Evolutionary conservation across 345 rosid genomes (phyloP).

Genomic region (Zanthoxylum bungeanum): DNA sequence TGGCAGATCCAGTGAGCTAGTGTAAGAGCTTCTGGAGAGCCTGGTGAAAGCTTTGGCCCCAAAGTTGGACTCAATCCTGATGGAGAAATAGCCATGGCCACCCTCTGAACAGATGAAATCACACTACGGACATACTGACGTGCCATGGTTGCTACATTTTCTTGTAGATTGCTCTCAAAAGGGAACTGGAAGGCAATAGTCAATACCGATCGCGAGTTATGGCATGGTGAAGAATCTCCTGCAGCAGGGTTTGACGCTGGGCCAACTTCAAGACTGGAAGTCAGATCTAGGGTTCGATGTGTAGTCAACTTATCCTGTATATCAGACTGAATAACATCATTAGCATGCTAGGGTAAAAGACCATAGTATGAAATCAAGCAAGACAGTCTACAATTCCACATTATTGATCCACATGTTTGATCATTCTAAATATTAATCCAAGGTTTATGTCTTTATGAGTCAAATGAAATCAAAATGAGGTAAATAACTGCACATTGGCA

Average conservation of each 20-base stretch:
- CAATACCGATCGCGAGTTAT: slow-evolving; percentile 67
- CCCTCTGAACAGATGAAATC: slow-evolving; percentile 91
- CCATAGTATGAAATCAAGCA: background rate
- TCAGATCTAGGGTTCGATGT: slow-evolving; percentile 81
- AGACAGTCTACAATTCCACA: background rate
- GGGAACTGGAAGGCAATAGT: slow-evolving; percentile 99
- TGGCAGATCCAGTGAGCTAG: slow-evolving; percentile 89
- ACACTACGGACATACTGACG: slow-evolving; percentile 88
- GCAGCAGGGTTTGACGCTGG: slow-evolving; percentile 45
- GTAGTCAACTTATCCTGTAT: slow-evolving; percentile 46
- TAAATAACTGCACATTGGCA: slow-evolving; percentile 2
- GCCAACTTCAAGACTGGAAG: slow-evolving; percentile 94
- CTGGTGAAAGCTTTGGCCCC: slow-evolving; percentile 71
- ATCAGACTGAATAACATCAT: slow-evolving; percentile 50
- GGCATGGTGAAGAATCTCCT: slow-evolving; percentile 50
- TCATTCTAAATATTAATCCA: background rate
- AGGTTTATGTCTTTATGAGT: background rate
- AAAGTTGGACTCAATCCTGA: slow-evolving; percentile 64
- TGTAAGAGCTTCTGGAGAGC: slow-evolving; percentile 94
- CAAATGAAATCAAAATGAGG: background rate
- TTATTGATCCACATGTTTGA: background rate
- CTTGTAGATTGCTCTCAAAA: slow-evolving; percentile 79
- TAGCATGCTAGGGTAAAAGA: background rate
- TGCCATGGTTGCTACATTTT: slow-evolving; percentile 94
- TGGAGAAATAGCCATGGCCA: slow-evolving; percentile 94